Evolutionary conservation across 805 yeast genomes (phyloP), one percentile per base, ranked within the genome.

Genomic region (Komagataella phaffii): DNA sequence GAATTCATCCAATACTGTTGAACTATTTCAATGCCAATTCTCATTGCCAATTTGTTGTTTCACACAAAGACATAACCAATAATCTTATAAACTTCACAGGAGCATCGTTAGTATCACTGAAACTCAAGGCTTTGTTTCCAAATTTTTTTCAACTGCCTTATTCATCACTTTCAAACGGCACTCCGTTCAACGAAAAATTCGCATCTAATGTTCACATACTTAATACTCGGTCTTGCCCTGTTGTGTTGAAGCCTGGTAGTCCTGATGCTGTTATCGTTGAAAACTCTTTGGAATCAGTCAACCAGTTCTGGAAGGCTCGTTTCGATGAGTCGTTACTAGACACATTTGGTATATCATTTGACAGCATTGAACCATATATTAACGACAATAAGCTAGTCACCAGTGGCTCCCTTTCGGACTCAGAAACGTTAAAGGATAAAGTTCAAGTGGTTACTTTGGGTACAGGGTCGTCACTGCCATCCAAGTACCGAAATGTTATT

Each of bases 401-500:
- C 5, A 6, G 17, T 46, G 21, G 24, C 18, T 8, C 19, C 44
- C 10, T 19, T 21, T 14, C 19, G 24, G 44, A 30, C 48, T 50
- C 45, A 7, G 50, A 65, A 14, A 63, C 66, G 48, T 67, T 75
- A 50, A 55, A 56, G 52, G 79, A 74, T 44, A 76, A 79, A 55
- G 83, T 83, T 1, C 88, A 87, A 59, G 67, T 83, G 0, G 70
- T 86, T 7, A 84, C 96, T 0, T 65, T 91, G 6, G 99, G 99
- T 3, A 93, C 99, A 0, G 98, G 98, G 0, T 83, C 95, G 40
- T 93, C 98, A 0, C 64, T 88, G 36, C 99, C 99, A 0, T 80
- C 96, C 0, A 78, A 80, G 53, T 79, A 80, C 58, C 74, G 98
- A 57, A 93, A 93, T 61, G 99, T 93, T 1, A 76, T 86, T 14